A percentile compares a stretch with the other conserved stretches of the same genome.
Conservation (phyloP, 2,329 filamentous ascomycete species). For the Alternaria sp. region DNA sequence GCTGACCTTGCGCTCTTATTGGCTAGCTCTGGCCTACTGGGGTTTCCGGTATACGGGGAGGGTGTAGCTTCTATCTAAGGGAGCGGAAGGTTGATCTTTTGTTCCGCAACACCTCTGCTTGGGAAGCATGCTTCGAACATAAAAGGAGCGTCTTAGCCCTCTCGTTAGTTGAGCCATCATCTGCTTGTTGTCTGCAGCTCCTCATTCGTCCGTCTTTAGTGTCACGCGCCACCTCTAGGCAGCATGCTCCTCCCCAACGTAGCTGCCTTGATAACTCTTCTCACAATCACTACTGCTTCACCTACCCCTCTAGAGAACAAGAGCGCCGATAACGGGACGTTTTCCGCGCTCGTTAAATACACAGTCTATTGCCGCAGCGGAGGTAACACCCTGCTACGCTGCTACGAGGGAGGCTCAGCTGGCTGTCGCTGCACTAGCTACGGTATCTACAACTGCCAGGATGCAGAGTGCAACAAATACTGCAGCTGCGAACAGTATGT, state of each 20-base stretch:
- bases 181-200: not conserved
- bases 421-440: not conserved
- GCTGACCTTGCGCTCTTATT: no score
- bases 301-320: not conserved
- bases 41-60: no score
- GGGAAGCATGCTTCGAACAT: no score
- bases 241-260: not conserved
- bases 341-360: not conserved
- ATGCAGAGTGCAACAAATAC: constrained; percentile 1
- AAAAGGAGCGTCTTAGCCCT: no score
- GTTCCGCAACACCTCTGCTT: no score
- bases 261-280: constrained; percentile 1
- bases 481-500: constrained; percentile 1
- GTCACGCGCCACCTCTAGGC: not conserved
- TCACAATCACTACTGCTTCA: not conserved
- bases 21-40: no score
- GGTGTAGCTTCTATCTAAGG: no score
- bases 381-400: constrained; percentile 4
- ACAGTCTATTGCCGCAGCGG: not conserved
- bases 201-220: constrained; percentile 2
- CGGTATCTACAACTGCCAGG: not conserved
- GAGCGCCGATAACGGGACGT: not conserved
- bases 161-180: not conserved
- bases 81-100: no score
- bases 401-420: constrained; percentile 7